Evolutionary conservation across 2,329 filamentous ascomycete species (phyloP), one percentile per base, ranked within the genome.

Genomic region (Aquanectria penicillioides): DNA sequence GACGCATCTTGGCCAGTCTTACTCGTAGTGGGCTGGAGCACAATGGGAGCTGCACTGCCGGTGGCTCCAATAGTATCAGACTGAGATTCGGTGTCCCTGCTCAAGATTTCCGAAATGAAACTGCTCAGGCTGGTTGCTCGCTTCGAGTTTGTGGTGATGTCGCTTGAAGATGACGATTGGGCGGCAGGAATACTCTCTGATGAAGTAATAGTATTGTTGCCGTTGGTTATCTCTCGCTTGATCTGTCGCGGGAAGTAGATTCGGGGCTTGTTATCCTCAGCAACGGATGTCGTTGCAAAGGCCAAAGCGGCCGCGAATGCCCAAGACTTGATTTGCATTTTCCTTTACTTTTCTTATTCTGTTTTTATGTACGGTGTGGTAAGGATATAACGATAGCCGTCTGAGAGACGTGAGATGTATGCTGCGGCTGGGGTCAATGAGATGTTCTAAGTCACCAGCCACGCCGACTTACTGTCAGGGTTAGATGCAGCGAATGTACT

Each of bases 211-310:
- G 80, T 81, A 12, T 70, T 72, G 67, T 84, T 83, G 59, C 49
- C 49, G 20, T 53, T 28, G 3, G 68, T 66, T 50, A 80, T 76
- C 57, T 82, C 76, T 52, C 84, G 80, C 74, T 82, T 86, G 67
- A 87, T 77, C 37, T 85, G 78, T 54, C 81, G 78, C 11, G 85
- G 85, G 62, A 83, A 87, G 71, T 86, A 87, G 68, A 86, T 84
- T 69, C 78, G 81, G 15, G 84, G 83, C 61, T 76, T 75, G 28
- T 80, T 74, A 31, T 72, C 66, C 52, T 81, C 76, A 18, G 80
- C 81, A 63, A 74, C 74, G 54, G 75, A 78, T n/a, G 80, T 77
- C 28, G 81, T 77, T 58, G 81, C 78, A 60, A 83, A 73, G 64
- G 79, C 80, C 67, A 85, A 67, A 17, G 80, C 80, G 73, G 81